Base-by-base conservation (phyloP, 306 rosid genomes). In the Spatholobus suberectus region DNA sequence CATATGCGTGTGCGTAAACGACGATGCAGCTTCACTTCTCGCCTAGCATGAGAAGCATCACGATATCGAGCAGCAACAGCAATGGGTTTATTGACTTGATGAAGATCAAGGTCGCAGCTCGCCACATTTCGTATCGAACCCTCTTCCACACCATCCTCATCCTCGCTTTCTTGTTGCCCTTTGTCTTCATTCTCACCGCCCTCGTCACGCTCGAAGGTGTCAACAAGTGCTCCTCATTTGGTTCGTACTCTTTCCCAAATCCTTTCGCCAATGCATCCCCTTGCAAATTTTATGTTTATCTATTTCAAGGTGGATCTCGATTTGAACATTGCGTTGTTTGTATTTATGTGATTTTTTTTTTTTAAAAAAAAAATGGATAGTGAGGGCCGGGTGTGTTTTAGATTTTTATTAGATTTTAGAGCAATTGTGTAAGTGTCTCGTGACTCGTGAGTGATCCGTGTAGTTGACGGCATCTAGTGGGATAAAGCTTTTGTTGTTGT, bases 11-110 rank as follows among this genome's bases (percentile, higher is more conserved):
- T n/a, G n/a, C 99, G 82, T 85, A 93, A 81, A 94, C 89, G 93
- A 96, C 96, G 99, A 96, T 96, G 99, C 98, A 96, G 99, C 99
- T 96, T 94, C 99, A 93, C 92, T 91, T 96, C 90, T 96, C 99
- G 90, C 98, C 98, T 89, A 96, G 99, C 79, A 96, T 96, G 99
- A 96, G 97, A 96, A 96, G 99, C 90, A 91, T 96, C 90, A 96
- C 99, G 79, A 96, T 96, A 90, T 96, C 99, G 90, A 91, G 97
- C 90, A 94, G 97, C 90, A 94, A 86, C 92, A 94, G 91, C 93
- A 92, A 96, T 96, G 99, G 99, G 85, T 96, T 94, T 91, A 89
- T 92, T 89, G 97, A 91, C 90, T 96, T 93, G 86, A 96, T 96
- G 99, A 96, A 96, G 99, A 94, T 96, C 99, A 96, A 92, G 91